Conservation (phyloP, 2,329 filamentous ascomycete genomes). For the Trichoderma semiorbis region DNA sequence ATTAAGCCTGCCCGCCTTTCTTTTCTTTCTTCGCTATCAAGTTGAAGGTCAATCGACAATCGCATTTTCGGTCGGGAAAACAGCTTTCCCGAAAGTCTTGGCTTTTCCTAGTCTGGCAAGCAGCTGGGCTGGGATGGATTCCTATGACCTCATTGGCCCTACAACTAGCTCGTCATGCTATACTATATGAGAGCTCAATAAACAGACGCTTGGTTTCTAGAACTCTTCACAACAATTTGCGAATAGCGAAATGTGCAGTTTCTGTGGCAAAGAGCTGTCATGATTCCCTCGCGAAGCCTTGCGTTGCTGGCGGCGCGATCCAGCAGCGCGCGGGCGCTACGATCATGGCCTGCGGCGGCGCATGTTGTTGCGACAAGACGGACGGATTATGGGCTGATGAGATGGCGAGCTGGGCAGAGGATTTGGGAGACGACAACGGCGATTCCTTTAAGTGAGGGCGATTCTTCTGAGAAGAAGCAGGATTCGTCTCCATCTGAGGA, state of each 20-base stretch:
- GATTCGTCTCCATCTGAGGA: slow-evolving; percentile 43
- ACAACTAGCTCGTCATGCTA: slow-evolving; percentile 11
- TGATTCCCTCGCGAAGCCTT: slow-evolving; percentile 30
- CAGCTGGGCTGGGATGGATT: neutral
- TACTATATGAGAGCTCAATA: neutral
- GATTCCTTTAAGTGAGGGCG: slow-evolving; percentile 16
- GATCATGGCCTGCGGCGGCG: neutral
- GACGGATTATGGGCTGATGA: neutral
- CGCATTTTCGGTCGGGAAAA: slow-evolving; percentile 24
- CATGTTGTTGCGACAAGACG: neutral
- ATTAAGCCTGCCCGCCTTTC: neutral
- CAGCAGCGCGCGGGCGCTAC: slow-evolving; percentile 10
- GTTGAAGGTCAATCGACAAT: neutral
- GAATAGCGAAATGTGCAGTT: neutral
- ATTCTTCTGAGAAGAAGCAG: slow-evolving; percentile 54
- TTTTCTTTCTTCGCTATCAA: neutral
- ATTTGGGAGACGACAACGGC: slow-evolving; percentile 27
- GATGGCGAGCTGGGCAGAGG: slow-evolving; percentile 16
- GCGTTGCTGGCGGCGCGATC: slow-evolving; percentile 19
- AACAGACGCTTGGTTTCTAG: neutral
- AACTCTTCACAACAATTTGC: slow-evolving; percentile 15
- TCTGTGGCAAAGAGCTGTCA: slow-evolving; percentile 20
- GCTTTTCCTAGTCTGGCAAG: slow-evolving; percentile 18
- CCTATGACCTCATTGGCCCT: slow-evolving; percentile 24
- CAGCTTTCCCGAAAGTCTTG: slow-evolving; percentile 25